phyloP scores from a whole-genome alignment of 2,329 filamentous ascomycete species.

The Exophiala mesophila region DNA sequence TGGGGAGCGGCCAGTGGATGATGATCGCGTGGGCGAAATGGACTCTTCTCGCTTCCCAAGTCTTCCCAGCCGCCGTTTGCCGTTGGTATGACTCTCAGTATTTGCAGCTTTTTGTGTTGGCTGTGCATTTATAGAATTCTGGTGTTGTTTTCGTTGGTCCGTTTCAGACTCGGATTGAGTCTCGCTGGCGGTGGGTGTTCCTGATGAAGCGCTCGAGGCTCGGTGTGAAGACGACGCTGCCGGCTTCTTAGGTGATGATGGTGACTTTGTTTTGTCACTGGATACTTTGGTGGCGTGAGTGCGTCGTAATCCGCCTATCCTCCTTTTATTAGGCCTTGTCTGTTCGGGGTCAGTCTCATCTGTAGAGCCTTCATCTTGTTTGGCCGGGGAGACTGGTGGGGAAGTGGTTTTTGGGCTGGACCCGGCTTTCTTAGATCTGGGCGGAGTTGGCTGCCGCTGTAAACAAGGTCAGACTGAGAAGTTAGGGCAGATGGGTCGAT shows the following conservation, averaged over 20 bases:
- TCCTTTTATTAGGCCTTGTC: slow-evolving; percentile 4
- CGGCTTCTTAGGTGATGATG: neutral
- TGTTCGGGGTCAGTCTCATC: slow-evolving; percentile 6
- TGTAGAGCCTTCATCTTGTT: slow-evolving; percentile 5
- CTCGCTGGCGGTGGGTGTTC: slow-evolving; percentile 18
- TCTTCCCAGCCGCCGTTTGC: too few species aligned
- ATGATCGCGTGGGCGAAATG: too few species aligned
- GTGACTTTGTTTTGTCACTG: slow-evolving; percentile 3
- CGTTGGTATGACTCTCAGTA: too few species aligned
- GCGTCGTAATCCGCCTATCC: slow-evolving; percentile 11
- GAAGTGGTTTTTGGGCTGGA: neutral
- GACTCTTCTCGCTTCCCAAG: too few species aligned
- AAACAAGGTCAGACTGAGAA: neutral
- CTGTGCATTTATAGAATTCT: too few species aligned
- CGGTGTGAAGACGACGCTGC: neutral
- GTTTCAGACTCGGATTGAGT: slow-evolving; percentile 18
- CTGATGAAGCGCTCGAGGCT: slow-evolving; percentile 5
- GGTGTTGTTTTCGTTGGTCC: too few species aligned
- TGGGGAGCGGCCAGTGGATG: too few species aligned
- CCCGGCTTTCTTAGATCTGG: slow-evolving; percentile 4
- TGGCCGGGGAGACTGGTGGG: slow-evolving; percentile 3
- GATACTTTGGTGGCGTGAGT: slow-evolving; percentile 16
- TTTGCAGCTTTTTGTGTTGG: too few species aligned
- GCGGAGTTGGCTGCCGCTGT: slow-evolving; percentile 22
- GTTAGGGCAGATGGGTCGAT: neutral